These are phyloP conservation scores for Pseudozyma tsukubaensis DNA, from an alignment of 1,284 basidiomycete genomes.

Conservation along the genomic window DNA sequence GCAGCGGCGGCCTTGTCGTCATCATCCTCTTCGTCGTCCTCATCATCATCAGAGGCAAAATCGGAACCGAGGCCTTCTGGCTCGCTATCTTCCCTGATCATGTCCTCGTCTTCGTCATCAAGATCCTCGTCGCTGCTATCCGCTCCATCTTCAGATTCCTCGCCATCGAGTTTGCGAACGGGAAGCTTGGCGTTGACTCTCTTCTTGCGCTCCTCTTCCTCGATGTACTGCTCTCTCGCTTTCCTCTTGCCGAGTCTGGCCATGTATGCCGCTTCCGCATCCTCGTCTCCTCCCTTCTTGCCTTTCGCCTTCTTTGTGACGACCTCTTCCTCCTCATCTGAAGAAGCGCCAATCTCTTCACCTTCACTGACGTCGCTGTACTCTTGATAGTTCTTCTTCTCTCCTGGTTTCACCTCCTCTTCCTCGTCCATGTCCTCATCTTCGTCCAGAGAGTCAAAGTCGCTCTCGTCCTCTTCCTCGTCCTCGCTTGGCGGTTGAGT, in stretches of 20 bases:
- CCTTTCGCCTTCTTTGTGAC: constrained; percentile 2
- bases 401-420: constrained; percentile 3
- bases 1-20: constrained; percentile 14
- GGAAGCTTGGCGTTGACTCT: constrained; percentile 39
- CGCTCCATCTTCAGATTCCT: neutral
- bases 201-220: constrained; percentile 33
- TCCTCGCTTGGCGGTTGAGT: constrained; percentile 74
- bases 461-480: constrained; percentile 5
- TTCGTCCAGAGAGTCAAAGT: constrained; percentile 74
- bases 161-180: constrained; percentile 30
- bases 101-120: constrained; percentile 13
- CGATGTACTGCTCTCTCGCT: constrained; percentile 33
- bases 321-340: constrained; percentile 12
- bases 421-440: constrained; percentile 21
- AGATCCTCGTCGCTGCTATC: constrained; percentile 28
- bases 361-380: constrained; percentile 50
- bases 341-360: constrained; percentile 32
- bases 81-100: constrained; percentile 25
- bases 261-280: constrained; percentile 55
- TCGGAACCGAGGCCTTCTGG: constrained; percentile 19
- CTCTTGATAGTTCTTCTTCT: constrained; percentile 43
- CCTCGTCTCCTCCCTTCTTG: constrained; percentile 21
- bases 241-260: constrained; percentile 43
- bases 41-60: constrained; percentile 5
- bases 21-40: constrained; percentile 13